Evolutionary conservation across 129 eudicot genomes (phyloP).

Genomic region (Helichrysum umbraculigerum): DNA sequence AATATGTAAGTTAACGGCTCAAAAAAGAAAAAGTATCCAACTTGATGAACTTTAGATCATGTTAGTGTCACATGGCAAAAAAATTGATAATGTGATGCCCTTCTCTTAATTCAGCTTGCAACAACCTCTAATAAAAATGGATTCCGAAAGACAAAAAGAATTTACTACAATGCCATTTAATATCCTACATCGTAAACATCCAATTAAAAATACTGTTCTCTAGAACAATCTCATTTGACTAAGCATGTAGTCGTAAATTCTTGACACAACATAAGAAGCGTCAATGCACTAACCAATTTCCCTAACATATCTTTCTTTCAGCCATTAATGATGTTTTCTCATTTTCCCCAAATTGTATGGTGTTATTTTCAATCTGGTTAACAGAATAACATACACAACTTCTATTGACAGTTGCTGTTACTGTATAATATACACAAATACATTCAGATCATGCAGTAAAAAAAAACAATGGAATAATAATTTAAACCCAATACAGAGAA

Average conservation of each 20-base stretch:
- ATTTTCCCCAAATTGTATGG: not conserved
- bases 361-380: not conserved
- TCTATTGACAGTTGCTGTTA: not conserved
- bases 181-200: not conserved
- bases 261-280: not conserved
- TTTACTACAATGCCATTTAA: too few relatives aligned
- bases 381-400: not conserved
- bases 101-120: not conserved
- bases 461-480: not conserved
- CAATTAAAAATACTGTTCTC: not conserved
- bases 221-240: not conserved
- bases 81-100: not conserved
- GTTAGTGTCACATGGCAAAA: constrained; percentile 1
- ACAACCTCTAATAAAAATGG: not conserved
- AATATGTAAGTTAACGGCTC: constrained; percentile 8
- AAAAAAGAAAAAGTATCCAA: not conserved
- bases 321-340: not conserved
- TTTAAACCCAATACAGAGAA: not conserved
- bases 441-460: constrained; percentile 11
- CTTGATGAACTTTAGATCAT: not conserved
- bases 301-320: not conserved
- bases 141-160: too few relatives aligned
- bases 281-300: not conserved
- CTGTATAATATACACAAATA: not conserved
- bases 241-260: not conserved